Conservation (phyloP, 768 basidiomycete species). For the Psilocybe cyanescens region DNA sequence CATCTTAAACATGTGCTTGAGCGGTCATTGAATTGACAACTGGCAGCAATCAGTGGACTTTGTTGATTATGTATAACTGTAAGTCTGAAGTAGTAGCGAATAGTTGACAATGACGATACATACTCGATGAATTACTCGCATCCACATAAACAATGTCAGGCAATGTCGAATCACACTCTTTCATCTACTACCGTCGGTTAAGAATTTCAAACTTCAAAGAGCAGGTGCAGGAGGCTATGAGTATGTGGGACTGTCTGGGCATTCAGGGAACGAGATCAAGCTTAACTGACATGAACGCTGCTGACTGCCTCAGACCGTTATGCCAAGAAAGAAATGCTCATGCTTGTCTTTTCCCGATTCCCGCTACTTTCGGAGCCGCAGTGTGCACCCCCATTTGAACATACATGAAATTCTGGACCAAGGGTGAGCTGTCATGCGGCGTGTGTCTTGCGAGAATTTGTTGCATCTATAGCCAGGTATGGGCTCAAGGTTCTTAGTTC, state of each 20-base stretch:
- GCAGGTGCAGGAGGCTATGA: not conserved
- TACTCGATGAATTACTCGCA: not conserved
- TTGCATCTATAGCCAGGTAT: not conserved
- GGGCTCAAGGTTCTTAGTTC: not conserved
- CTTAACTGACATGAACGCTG: constrained; percentile 25
- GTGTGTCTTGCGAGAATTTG: not conserved
- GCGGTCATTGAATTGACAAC: not conserved
- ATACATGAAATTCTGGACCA: not conserved
- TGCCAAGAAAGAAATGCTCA: constrained; percentile 3
- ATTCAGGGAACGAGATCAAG: constrained; percentile 13
- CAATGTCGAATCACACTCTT: not conserved
- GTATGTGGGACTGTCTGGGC: not conserved
- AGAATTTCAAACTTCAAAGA: not conserved
- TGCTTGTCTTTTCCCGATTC: constrained; percentile 18
- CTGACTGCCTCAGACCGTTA: constrained; percentile 22
- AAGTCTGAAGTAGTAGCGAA: not conserved
- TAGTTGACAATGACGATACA: not conserved
- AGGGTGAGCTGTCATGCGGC: constrained; percentile 10
- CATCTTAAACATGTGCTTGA: not conserved
- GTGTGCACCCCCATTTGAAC: constrained; percentile 17
- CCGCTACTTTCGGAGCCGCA: constrained; percentile 34
- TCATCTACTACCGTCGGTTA: not conserved
- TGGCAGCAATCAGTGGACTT: not conserved
- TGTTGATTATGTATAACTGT: not conserved
- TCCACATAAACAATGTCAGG: not conserved